Evolutionary conservation across 805 yeast species (phyloP), one percentile per base, ranked within the genome.

Genomic region (Isabelozyma rhagii): DNA sequence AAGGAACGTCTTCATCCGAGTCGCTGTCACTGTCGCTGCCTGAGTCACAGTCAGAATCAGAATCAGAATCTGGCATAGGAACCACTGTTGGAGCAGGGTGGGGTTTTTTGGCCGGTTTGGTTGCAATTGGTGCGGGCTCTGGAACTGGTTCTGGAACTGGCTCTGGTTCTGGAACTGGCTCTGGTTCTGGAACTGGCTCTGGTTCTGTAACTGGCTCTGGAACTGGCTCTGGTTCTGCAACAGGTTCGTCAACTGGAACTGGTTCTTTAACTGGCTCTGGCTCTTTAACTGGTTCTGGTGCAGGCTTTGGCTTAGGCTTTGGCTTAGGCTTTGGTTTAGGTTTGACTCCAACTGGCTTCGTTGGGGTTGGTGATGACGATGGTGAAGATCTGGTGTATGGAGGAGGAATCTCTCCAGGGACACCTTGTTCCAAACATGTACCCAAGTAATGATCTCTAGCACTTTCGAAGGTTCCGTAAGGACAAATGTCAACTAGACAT

Each of bases 381-480:
- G 47, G 31, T 5, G 50, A 42, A 15, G 55, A 49, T 36, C 44
- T 31, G 18, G 42, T 18, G 29, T 39, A 21, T 3, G 39, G 49
- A 10, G 44, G 47, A 31, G 50, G 48, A 21, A 27, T n/a, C 13
- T 15, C 36, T 2, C 62, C 58, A 46, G 61, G 58, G 34, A 54
- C 45, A 8, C 45, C 50, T 28, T 70, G 70, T 58, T 77, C 81
- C 47, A 71, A 53, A 48, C 82, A 78, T 3, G 81, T 75, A 0
- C 81, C 82, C 59, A 69, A 57, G 51, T 64, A 78, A 57, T 78
- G 82, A 52, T 78, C 82, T 59, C 80, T 62, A 13, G 77, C 68
- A n/a, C 75, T 63, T 50, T 68, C 68, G 52, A 71, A 75, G 15
- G 53, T 60, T 1, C 77, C 78, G 46, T 62, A 67, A 2, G 79